Evolutionary conservation across 805 yeast genomes (phyloP).

Genomic region (Metschnikowia matae): DNA sequence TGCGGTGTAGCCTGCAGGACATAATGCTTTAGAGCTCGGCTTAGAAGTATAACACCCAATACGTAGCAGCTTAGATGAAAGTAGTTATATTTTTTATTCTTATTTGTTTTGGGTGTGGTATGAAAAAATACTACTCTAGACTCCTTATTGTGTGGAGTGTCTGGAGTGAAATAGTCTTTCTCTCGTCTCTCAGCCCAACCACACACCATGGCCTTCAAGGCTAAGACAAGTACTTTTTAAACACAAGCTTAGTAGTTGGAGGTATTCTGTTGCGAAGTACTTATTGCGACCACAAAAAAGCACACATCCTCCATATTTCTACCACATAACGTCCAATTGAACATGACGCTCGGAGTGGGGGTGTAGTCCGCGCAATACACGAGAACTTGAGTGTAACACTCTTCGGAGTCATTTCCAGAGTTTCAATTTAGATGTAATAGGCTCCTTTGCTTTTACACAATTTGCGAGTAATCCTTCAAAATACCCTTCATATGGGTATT

Average conservation of each 20-base stretch:
- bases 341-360: background rate
- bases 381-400: background rate
- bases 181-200: background rate
- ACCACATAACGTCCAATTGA: background rate
- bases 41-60: background rate
- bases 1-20: conserved; percentile 2
- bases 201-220: background rate
- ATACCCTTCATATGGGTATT: conserved; percentile 96
- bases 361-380: background rate
- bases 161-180: too few relatives aligned
- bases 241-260: background rate
- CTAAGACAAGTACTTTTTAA: background rate
- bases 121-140: too few relatives aligned
- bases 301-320: background rate
- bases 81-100: background rate
- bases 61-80: background rate
- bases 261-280: background rate
- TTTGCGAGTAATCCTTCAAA: conserved; percentile 70
- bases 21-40: background rate
- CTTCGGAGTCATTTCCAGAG: background rate
- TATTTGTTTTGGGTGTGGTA: background rate
- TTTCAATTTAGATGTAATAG: background rate
- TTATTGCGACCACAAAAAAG: background rate
- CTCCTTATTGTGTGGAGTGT: background rate
- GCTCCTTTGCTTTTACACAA: conserved; percentile 19